Conservation (phyloP, 495 filamentous ascomycete genomes). For the Cenococcum geophilum region DNA sequence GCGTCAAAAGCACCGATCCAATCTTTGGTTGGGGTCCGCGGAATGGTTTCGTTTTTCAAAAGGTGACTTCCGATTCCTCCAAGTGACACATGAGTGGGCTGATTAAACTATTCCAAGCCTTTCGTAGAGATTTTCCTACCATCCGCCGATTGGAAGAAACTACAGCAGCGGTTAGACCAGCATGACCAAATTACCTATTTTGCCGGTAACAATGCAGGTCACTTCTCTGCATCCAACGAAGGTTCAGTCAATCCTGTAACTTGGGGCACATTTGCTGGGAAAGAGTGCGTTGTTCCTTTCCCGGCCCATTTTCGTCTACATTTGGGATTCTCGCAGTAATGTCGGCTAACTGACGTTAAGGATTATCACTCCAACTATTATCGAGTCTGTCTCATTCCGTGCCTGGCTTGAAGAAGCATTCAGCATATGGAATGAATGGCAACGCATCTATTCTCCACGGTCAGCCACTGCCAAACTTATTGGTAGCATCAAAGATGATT, state of each 20-base stretch:
- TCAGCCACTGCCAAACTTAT: conserved; percentile 64
- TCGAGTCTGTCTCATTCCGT: conserved; percentile 90
- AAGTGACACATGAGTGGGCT: neutral
- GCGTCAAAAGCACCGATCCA: conserved; percentile 64
- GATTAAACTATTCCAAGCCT: conserved; percentile 39
- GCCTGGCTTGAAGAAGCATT: conserved; percentile 97
- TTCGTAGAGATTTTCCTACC: conserved; percentile 96
- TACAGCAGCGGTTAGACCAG: conserved; percentile 55
- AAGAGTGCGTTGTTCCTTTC: conserved; percentile 50
- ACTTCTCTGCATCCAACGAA: conserved; percentile 63
- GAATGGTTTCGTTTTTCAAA: conserved; percentile 94
- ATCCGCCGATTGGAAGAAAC: conserved; percentile 55
- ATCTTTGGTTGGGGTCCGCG: conserved; percentile 91
- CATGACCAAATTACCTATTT: conserved; percentile 72
- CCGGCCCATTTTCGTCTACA: neutral
- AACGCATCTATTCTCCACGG: conserved; percentile 65
- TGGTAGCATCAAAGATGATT: conserved; percentile 56
- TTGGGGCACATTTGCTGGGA: conserved; percentile 92
- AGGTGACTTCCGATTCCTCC: conserved; percentile 38
- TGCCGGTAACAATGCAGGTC: conserved; percentile 65
- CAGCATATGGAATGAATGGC: conserved; percentile 92
- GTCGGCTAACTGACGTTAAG: neutral
- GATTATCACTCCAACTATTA: conserved; percentile 94
- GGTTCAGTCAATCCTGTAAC: conserved; percentile 85
- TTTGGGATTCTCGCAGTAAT: no score